phyloP scores from a whole-genome alignment of 1,139 yeast genomes.

The Meyerozyma smithsonii region DNA sequence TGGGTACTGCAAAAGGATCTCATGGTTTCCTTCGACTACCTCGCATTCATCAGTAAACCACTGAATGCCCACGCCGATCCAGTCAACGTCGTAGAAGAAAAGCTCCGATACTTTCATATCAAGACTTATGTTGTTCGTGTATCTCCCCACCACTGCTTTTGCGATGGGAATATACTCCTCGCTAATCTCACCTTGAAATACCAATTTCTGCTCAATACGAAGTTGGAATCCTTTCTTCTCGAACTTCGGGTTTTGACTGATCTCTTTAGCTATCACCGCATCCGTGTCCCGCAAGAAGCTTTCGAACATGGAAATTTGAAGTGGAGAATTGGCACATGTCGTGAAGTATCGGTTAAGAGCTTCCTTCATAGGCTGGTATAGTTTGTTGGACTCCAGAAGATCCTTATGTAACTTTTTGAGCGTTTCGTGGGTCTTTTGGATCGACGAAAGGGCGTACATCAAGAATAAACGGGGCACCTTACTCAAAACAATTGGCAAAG shows the following conservation, averaged over 20 bases:
- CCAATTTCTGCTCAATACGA: conserved; percentile 58
- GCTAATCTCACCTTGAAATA: conserved; percentile 59
- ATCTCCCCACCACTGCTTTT: conserved; percentile 28
- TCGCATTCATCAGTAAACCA: background rate
- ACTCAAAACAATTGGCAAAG: conserved; percentile 52
- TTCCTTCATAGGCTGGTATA: conserved; percentile 51
- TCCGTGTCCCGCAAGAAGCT: conserved; percentile 53
- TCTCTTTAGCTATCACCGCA: conserved; percentile 28
- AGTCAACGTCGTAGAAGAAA: conserved; percentile 63
- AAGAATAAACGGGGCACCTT: conserved; percentile 69
- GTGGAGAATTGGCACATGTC: conserved; percentile 51
- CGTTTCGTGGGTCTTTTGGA: conserved; percentile 63
- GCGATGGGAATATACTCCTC: conserved; percentile 35
- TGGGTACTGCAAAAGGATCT: background rate
- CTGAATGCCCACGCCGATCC: conserved; percentile 56
- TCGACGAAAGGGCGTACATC: conserved; percentile 64
- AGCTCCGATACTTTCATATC: conserved; percentile 45
- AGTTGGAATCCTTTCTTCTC: conserved; percentile 22
- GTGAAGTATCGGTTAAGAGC: conserved; percentile 51
- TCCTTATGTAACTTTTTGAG: conserved; percentile 43
- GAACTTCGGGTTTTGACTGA: conserved; percentile 7
- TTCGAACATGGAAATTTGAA: conserved; percentile 58
- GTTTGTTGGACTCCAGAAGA: conserved; percentile 35
- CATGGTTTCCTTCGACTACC: background rate
- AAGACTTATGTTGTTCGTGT: conserved; percentile 27